Conservation (phyloP, 2,329 filamentous ascomycete genomes). For the Penicillium sp. region DNA sequence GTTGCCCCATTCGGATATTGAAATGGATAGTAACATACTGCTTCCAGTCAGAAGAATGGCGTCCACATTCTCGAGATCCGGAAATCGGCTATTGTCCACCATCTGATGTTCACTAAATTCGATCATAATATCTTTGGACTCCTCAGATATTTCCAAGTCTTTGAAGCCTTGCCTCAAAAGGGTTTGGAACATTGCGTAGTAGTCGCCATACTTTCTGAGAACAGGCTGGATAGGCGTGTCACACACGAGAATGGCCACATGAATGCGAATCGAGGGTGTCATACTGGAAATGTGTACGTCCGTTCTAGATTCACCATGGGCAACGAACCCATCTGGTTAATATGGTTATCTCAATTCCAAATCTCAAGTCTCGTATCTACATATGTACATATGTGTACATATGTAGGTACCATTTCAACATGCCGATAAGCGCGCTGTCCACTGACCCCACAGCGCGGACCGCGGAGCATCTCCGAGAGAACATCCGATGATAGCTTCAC, state of each 20-base stretch:
- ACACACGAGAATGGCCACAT: constrained; percentile 29
- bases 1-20: neutral
- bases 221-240: constrained; percentile 30
- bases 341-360: neutral
- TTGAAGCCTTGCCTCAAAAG: constrained; percentile 22
- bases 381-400: too few species aligned
- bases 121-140: constrained; percentile 2
- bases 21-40: constrained; percentile 20
- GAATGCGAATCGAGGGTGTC: constrained; percentile 8
- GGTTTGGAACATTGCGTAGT: constrained; percentile 22
- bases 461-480: constrained; percentile 8
- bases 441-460: constrained; percentile 16
- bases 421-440: constrained; percentile 8
- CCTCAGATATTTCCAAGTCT: constrained; percentile 4
- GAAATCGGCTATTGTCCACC: constrained; percentile 23
- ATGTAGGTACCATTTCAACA: neutral
- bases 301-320: neutral
- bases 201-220: constrained; percentile 24
- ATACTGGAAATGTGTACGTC: neutral
- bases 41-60: constrained; percentile 31
- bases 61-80: constrained; percentile 22
- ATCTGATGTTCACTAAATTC: constrained; percentile 26
- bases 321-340: neutral
- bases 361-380: neutral
- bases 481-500: neutral